Evolutionary conservation across 169 alveolate species (phyloP).

Genomic region (Plasmodium blacklocki): DNA sequence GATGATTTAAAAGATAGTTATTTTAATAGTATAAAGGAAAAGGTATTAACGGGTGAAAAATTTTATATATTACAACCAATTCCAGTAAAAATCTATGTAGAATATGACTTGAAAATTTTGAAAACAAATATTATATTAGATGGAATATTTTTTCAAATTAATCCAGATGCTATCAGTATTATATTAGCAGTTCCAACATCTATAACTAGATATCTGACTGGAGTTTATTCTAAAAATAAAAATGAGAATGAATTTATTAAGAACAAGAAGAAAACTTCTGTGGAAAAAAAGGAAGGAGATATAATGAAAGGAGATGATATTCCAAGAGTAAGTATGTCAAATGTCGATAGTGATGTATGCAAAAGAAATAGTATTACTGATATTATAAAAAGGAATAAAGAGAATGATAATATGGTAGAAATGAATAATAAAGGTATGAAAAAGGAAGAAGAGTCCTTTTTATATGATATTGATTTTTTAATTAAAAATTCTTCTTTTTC

Average conservation of each 20-base stretch:
- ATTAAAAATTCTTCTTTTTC: constrained; percentile 70
- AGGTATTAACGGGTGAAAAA: constrained; percentile 21
- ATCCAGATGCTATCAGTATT: constrained; percentile 86
- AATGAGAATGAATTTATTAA: constrained; percentile 21
- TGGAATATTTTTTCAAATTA: constrained; percentile 86
- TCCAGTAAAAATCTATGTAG: constrained; percentile 75
- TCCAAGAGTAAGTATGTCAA: neutral
- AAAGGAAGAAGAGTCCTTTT: constrained; percentile 60
- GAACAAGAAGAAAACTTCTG: constrained; percentile 17
- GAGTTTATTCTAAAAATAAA: constrained; percentile 64
- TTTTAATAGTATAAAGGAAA: constrained; percentile 55
- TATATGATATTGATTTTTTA: constrained; percentile 72
- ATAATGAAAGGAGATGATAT: constrained; percentile 8
- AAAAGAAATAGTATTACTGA: neutral
- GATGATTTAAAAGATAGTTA: constrained; percentile 19
- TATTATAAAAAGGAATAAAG: constrained; percentile 1
- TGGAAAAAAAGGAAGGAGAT: constrained; percentile 26
- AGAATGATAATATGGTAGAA: neutral
- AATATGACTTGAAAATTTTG: constrained; percentile 58
- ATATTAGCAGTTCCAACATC: constrained; percentile 86
- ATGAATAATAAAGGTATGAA: neutral
- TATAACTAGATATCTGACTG: constrained; percentile 77
- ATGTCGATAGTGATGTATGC: neutral
- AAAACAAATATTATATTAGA: constrained; percentile 80
- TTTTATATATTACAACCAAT: constrained; percentile 73